phyloP scores from a whole-genome alignment of 345 rosid species.

The Rhodomyrtus tomentosa region DNA sequence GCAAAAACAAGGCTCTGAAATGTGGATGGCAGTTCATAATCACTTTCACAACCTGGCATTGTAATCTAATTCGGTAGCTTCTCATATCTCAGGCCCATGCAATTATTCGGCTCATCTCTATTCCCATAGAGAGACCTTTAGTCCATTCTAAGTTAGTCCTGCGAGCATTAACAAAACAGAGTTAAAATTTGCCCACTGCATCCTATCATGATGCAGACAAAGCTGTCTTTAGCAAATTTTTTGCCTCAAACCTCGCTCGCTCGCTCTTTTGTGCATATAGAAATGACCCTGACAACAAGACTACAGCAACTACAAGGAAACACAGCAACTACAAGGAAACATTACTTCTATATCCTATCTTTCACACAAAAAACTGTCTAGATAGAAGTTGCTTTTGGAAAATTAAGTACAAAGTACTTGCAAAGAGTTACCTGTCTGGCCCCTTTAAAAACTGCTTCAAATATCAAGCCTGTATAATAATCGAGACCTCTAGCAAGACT shows the following conservation, averaged over 20 bases:
- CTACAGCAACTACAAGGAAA: too few species aligned
- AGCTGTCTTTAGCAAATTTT: not conserved
- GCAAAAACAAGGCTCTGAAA: too few species aligned
- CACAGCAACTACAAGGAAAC: too few species aligned
- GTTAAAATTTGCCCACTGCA: not conserved
- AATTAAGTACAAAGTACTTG: not conserved
- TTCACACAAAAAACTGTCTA: too few species aligned
- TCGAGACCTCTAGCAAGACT: constrained; percentile 98
- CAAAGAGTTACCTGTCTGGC: constrained; percentile 50
- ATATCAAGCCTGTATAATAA: constrained; percentile 93
- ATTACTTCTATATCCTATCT: not conserved
- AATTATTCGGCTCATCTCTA: too few species aligned
- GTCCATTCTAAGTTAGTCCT: not conserved
- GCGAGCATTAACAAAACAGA: not conserved
- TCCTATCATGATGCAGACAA: not conserved
- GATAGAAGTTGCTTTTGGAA: not conserved
- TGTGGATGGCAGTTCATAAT: too few species aligned
- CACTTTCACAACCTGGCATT: too few species aligned
- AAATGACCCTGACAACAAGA: not conserved
- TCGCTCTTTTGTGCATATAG: not conserved
- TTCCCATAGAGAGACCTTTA: too few species aligned
- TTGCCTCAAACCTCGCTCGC: not conserved
- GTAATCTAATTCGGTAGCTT: too few species aligned
- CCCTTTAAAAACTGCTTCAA: constrained; percentile 79
- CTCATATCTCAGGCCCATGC: too few species aligned